These are phyloP conservation scores for Neurospora sp. DNA, from an alignment of 495 filamentous ascomycete species.

Conservation along the genomic window DNA sequence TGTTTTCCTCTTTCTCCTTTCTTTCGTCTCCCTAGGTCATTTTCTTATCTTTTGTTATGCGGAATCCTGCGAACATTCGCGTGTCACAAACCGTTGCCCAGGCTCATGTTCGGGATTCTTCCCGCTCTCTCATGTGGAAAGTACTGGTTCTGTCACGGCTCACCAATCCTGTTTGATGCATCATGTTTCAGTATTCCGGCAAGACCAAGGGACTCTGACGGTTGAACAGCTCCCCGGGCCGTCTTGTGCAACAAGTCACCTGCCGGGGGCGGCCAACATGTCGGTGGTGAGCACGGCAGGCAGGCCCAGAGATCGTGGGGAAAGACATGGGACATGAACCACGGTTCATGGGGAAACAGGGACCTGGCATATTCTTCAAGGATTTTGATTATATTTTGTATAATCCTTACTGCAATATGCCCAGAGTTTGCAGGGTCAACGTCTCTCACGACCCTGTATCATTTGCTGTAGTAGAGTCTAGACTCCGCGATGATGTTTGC, in stretches of 20 bases:
- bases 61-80: neutral
- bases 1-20: no score
- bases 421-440: neutral
- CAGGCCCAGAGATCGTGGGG: neutral
- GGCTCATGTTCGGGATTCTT: neutral
- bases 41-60: neutral
- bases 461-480: no score
- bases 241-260: neutral
- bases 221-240: neutral
- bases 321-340: neutral
- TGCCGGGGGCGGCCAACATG: neutral
- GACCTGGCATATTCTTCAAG: neutral
- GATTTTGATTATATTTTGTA: neutral
- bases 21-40: no score
- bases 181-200: neutral
- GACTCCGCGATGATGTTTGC: neutral
- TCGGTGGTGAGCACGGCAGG: neutral
- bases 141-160: neutral
- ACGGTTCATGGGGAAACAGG: neutral
- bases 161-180: neutral
- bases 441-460: neutral
- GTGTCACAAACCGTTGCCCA: neutral
- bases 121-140: neutral
- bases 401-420: neutral
- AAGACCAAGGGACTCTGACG: neutral